These are phyloP conservation scores for Cladobotryum mycophilum DNA, from an alignment of 2,329 filamentous ascomycete species.

Conservation along the genomic window DNA sequence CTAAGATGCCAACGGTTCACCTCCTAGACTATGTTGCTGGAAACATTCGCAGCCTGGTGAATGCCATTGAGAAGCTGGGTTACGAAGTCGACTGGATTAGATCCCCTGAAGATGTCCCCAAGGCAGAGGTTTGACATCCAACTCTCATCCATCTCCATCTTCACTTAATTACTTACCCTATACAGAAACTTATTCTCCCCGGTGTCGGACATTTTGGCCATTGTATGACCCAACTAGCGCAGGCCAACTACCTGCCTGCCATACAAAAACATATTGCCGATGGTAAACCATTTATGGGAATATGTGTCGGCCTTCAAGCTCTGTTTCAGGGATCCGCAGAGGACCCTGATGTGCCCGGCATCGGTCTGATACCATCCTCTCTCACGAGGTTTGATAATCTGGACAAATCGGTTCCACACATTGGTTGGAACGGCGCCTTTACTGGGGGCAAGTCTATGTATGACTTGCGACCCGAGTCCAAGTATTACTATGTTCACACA, in stretches of 20 bases:
- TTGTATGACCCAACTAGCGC: slow-evolving; percentile 77
- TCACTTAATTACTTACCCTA: slow-evolving; percentile 5
- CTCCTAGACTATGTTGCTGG: slow-evolving; percentile 87
- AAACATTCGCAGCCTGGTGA: slow-evolving; percentile 91
- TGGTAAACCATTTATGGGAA: slow-evolving; percentile 97
- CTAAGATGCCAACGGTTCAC: slow-evolving; percentile 68
- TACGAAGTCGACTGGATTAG: slow-evolving; percentile 91
- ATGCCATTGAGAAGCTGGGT: slow-evolving; percentile 93
- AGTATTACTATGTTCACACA: slow-evolving; percentile 98
- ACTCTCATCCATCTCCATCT: too few relatives aligned
- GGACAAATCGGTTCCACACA: slow-evolving; percentile 91
- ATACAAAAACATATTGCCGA: slow-evolving; percentile 75
- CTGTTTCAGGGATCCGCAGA: slow-evolving; percentile 84
- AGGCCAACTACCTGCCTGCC: slow-evolving; percentile 76
- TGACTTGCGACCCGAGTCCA: slow-evolving; percentile 71
- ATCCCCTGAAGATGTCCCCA: slow-evolving; percentile 73
- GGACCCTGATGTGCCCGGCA: slow-evolving; percentile 61
- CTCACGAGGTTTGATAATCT: slow-evolving; percentile 71
- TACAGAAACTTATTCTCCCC: slow-evolving; percentile 84
- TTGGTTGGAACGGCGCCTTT: slow-evolving; percentile 94
- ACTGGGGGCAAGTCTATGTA: slow-evolving; percentile 58
- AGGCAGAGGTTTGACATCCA: slow-evolving; percentile 61
- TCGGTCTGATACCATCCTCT: slow-evolving; percentile 65
- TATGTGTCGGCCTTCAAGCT: slow-evolving; percentile 91
- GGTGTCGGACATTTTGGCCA: slow-evolving; percentile 98